Evolutionary conservation across 305 asterid species (phyloP), one percentile per base, ranked within the genome.

Genomic region (Fraxinus sp.): DNA sequence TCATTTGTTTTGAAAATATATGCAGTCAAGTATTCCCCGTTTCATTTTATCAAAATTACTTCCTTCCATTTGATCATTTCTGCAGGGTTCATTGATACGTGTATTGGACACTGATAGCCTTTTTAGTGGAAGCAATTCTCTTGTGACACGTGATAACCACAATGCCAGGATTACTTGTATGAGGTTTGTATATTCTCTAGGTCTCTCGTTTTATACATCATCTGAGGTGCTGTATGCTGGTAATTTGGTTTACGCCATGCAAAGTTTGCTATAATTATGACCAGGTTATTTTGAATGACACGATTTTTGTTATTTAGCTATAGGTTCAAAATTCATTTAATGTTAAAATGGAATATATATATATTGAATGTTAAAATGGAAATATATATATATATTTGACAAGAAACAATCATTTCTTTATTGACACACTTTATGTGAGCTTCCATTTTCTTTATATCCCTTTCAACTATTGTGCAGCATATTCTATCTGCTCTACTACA

Each of bases 131-230:
- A 66, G 26, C 59, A 66, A 43, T 80, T 62, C 87, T 68, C 39
- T 76, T 64, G 75, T 77, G 9, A 81, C 82, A 43, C 89, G 79
- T 52, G 88, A 85, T 71, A 87, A 81, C 88, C 98, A 95, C 87
- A 88, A 85, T n/a, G 92, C 97, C 77, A 92, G 92, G 89, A 84
- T 95, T 81, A 91, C 96, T 78, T 93, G 91, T 84, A 89, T 88
- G 92, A 92, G 98, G 97, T 95, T 85, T 72, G 87, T 76, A 22
- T 32, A 43, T 78, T 83, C 71, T 41, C 68, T 81, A 39, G 37
- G 55, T 73, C 66, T 64, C 43, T 35, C 73, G 41, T 79, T 81
- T 77, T 35, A 57, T 26, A 72, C 59, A 68, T 1, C 71, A 49
- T 79, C 9, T 26, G 57, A 4, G 7, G n/a, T 64, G 81, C n/a